phyloP scores from a whole-genome alignment of 352 stramenopile genomes.

The Phytophthora constricta region DNA sequence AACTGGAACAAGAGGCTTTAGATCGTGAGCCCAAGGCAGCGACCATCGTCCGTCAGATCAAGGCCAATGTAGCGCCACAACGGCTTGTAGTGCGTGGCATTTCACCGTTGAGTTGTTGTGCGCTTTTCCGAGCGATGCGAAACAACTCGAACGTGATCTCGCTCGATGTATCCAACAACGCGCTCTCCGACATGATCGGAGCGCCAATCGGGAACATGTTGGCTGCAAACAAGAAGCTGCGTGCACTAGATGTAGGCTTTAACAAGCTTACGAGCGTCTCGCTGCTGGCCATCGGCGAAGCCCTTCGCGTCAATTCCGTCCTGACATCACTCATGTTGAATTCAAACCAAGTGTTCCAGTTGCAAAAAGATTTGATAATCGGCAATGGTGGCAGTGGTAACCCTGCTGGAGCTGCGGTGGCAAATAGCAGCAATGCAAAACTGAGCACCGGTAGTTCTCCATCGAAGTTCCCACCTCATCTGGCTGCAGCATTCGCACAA shows the following conservation, averaged over 20 bases:
- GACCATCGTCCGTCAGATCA: constrained; percentile 60
- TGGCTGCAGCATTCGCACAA: constrained; percentile 23
- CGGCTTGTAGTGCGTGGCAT: constrained; percentile 57
- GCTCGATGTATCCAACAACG: constrained; percentile 71
- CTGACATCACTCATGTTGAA: constrained; percentile 66
- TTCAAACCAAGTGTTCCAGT: constrained; percentile 55
- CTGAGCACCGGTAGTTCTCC: constrained; percentile 2
- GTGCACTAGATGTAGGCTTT: constrained; percentile 59
- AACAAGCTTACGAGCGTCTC: constrained; percentile 57
- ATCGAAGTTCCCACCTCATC: constrained; percentile 19
- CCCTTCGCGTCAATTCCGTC: constrained; percentile 50
- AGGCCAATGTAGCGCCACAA: constrained; percentile 52
- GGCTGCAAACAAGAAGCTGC: constrained; percentile 58
- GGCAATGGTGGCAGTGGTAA: no score
- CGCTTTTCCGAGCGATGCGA: constrained; percentile 62
- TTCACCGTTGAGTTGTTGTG: constrained; percentile 59
- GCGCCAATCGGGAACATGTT: constrained; percentile 59
- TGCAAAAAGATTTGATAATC: constrained; percentile 29
- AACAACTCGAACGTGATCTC: constrained; percentile 60
- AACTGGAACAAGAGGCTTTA: constrained; percentile 49
- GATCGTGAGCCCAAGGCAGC: constrained; percentile 51
- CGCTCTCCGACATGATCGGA: constrained; percentile 50
- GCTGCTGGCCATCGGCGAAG: constrained; percentile 44
- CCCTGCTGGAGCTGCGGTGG: neutral
- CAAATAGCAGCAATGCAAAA: constrained; percentile 11